Evolutionary conservation across 352 stramenopile species (phyloP), one percentile per base, ranked within the genome.

Genomic region (Phytophthora sansomeana): DNA sequence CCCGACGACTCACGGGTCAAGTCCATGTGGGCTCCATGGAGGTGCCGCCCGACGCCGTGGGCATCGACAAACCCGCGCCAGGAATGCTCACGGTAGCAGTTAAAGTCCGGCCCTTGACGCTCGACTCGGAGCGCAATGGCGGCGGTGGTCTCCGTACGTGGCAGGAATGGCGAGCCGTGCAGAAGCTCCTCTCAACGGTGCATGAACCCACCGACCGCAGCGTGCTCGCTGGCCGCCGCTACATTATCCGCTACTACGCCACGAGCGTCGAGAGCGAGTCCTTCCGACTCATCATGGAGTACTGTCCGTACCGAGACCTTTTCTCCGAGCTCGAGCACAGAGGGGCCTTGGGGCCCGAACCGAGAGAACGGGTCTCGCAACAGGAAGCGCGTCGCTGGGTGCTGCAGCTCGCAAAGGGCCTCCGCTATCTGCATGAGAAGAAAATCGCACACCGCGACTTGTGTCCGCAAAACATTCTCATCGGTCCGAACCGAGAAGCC

Each of bases 251-350:
- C 9, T 85, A 84, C 58, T 67, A 67, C 24, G 54, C 61, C 41
- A 78, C 80, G 36, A 82, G 76, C 19, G 68, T 87, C 35, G 67
- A 81, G 26, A 75, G 74, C 30, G 64, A 81, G 35, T 72, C 59
- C 16, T 67, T 85, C 39, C 80, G 80, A 28, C 63, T 90, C 29
- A 75, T 84, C 52, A 89, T 90, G 72, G 81, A 92, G 39, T 88
- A 75, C 51, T 91, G 84, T 58, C 58, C 62, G 1, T 57, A 72
- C 26, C 73, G 80, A 9, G 82, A 91, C 43, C 69, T 93, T 16
- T 76, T 79, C 11, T 68, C 71, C 24, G 70, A 79, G n/a, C 29
- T 85, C n/a, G 56, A 69, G 26, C 59, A 51, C 39, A 26, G 53
- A 63, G 43, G 61, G 11, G 50, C 72, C 0, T 54, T 69, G 19